Evolutionary conservation across 495 filamentous ascomycete genomes (phyloP), one percentile per base, ranked within the genome.

Genomic region (Bacidia gigantensis): DNA sequence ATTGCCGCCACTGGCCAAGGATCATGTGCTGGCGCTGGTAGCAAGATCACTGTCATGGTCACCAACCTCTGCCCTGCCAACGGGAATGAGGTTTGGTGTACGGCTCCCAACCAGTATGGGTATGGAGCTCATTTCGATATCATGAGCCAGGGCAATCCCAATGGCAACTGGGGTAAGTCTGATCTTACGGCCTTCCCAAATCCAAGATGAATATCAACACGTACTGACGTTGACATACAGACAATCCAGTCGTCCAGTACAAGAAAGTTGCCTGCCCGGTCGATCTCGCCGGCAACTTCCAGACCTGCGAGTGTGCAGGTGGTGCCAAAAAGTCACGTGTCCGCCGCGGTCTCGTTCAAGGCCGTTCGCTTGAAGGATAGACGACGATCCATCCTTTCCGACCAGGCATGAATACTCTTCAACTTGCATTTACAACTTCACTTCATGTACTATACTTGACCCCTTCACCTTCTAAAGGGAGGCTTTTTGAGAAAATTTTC

Each of bases 111-210:
- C 51, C 58, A 64, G 48, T 70, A 70, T 52, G 67, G 67, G 3
- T 70, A 65, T 53, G 58, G 55, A 32, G 67, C 67, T 41, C 67
- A 70, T 48, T 70, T 70, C 52, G 67, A 70, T 46, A 67, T 70
- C 54, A 70, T 68, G 65, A 65, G 63, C 23, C 50, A 67, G 56
- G 62, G 51, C 26, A 48, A 60, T 38, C 46, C 68, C 0, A 64
- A 67, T 46, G 67, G 66, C 14, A 21, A 25, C 14, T 44, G 41
- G 41, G 20, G 41, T 44, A 44, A 44, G 41, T 18, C n/a, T 10
- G n/a, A 10, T 39, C n/a, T n/a, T n/a, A 10, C n/a, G 32, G 32
- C n/a, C n/a, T 39, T 39, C 10, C n/a, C 32, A n/a, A n/a, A 39
- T n/a, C n/a, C n/a, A n/a, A n/a, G n/a, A n/a, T n/a, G n/a, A n/a